These are phyloP conservation scores for Oryza longistaminata DNA, from an alignment of 176 grass and related monocot species.

Conservation along the genomic window DNA sequence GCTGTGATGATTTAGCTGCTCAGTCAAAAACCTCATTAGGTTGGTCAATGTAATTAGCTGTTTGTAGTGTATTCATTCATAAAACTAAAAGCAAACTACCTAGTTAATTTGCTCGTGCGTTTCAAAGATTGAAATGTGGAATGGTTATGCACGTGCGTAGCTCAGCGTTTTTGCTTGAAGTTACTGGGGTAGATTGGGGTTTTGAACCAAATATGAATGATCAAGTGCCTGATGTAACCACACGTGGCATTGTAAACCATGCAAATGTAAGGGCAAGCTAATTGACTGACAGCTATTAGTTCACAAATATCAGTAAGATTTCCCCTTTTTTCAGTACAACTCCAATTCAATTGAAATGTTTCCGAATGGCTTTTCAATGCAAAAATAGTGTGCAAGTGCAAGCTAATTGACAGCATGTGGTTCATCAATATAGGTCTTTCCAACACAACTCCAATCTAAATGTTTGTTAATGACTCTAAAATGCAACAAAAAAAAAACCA, in stretches of 20 bases:
- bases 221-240: background rate
- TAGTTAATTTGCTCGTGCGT: background rate
- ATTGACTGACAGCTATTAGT: background rate
- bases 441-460: too few species aligned
- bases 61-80: constrained; percentile 28
- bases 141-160: background rate
- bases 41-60: constrained; percentile 51
- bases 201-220: background rate
- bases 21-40: constrained; percentile 6
- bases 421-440: too few species aligned
- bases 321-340: too few species aligned
- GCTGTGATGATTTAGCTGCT: background rate
- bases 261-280: too few species aligned
- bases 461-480: too few species aligned
- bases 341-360: background rate
- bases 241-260: too few species aligned
- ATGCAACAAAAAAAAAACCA: too few species aligned
- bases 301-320: background rate
- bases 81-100: background rate
- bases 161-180: too few species aligned
- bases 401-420: too few species aligned
- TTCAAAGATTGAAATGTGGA: background rate
- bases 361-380: background rate
- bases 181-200: background rate
- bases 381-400: background rate